Percentiles rank a stretch among this genome's conserved stretches.
Conservation (phyloP, 208 protist genomes). For the Jaenimonas drosophilae region DNA sequence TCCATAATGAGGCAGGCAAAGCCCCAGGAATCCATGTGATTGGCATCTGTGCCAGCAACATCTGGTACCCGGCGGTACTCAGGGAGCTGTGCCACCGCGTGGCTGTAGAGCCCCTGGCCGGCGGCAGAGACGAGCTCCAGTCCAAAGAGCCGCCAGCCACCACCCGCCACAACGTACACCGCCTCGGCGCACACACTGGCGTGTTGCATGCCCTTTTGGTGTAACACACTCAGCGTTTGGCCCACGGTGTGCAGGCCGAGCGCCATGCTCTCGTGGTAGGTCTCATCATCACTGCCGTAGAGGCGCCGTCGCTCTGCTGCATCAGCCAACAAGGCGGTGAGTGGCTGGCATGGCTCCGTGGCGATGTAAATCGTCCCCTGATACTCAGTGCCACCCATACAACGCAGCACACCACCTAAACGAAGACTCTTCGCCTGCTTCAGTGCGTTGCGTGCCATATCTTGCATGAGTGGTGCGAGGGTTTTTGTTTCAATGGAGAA, state of each 20-base stretch:
- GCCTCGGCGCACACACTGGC: slow-evolving; percentile 57
- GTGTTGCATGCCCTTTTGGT: slow-evolving; percentile 69
- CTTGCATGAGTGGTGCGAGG: slow-evolving; percentile 4
- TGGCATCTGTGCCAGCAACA: slow-evolving; percentile 5
- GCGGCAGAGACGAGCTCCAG: slow-evolving; percentile 49
- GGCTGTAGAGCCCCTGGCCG: slow-evolving; percentile 4
- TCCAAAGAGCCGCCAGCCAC: slow-evolving; percentile 76
- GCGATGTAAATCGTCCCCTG: slow-evolving; percentile 72
- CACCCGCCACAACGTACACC: slow-evolving; percentile 51
- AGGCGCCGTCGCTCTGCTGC: slow-evolving; percentile 10
- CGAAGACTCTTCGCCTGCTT: slow-evolving; percentile 66
- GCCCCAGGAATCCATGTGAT: slow-evolving; percentile 67
- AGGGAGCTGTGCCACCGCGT: not conserved
- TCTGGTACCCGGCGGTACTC: slow-evolving; percentile 2
- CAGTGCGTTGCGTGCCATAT: slow-evolving; percentile 49
- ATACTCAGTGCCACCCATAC: slow-evolving; percentile 57
- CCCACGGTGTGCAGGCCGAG: slow-evolving; percentile 48
- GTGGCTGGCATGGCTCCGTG: slow-evolving; percentile 56
- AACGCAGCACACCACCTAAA: slow-evolving; percentile 65
- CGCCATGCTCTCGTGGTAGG: slow-evolving; percentile 31
- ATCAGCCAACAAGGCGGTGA: slow-evolving; percentile 29
- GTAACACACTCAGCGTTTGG: slow-evolving; percentile 45
- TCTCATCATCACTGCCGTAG: slow-evolving; percentile 7
- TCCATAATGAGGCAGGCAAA: slow-evolving; percentile 63
- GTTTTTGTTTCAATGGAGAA: slow-evolving; percentile 27